A percentile compares a stretch with the other conserved stretches of the same genome.
Evolutionary conservation across 148 eudicot species (phyloP).

Genomic region (Gaultheria prostrata): DNA sequence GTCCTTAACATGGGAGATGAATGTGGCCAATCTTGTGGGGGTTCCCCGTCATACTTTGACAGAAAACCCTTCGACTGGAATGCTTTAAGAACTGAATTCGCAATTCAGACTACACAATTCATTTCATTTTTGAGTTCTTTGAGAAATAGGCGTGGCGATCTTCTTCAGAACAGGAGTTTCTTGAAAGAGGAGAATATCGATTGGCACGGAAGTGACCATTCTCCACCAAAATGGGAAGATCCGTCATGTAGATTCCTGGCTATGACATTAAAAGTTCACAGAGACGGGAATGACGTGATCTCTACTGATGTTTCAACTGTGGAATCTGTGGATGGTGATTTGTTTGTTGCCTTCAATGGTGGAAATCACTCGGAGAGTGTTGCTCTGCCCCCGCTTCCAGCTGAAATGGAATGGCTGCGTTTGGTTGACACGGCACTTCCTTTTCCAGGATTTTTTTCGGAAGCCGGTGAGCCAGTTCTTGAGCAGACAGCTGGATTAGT

Average conservation of each 20-base stretch:
- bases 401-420: slow-evolving; percentile 58
- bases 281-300: slow-evolving; percentile 16
- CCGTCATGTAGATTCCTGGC: slow-evolving; percentile 68
- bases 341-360: slow-evolving; percentile 68
- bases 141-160: slow-evolving; percentile 61
- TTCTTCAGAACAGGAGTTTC: slow-evolving; percentile 65
- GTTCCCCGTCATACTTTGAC: slow-evolving; percentile 47
- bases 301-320: slow-evolving; percentile 10
- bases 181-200: slow-evolving; percentile 60
- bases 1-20: slow-evolving; percentile 98
- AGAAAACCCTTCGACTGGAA: slow-evolving; percentile 72
- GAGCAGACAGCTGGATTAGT: slow-evolving; percentile 47
- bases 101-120: slow-evolving; percentile 59
- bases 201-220: slow-evolving; percentile 56
- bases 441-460: slow-evolving; percentile 74
- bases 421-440: slow-evolving; percentile 84
- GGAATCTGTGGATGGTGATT: slow-evolving; percentile 33
- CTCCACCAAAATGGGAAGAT: slow-evolving; percentile 85
- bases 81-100: slow-evolving; percentile 64
- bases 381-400: slow-evolving; percentile 50
- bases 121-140: slow-evolving; percentile 69
- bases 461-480: slow-evolving; percentile 54
- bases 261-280: slow-evolving; percentile 62
- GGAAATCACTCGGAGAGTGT: slow-evolving; percentile 44
- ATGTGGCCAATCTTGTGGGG: slow-evolving; percentile 84